Conservation (phyloP, 1,139 yeast genomes). For the Blastobotrys ciferrii region DNA sequence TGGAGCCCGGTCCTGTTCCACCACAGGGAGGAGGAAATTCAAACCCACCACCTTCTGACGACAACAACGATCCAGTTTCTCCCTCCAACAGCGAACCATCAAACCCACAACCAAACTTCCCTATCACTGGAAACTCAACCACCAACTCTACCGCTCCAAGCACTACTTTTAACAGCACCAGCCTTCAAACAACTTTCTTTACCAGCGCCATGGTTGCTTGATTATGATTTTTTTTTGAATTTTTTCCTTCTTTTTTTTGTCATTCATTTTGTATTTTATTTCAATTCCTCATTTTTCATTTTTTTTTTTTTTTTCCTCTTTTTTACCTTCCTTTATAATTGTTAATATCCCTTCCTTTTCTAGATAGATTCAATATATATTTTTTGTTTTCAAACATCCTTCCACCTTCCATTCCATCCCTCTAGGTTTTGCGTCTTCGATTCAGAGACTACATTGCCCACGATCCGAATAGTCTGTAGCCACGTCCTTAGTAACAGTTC, state of each 20-base stretch:
- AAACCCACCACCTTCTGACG: neutral
- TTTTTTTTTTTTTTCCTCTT: constrained; percentile 4
- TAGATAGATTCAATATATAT: neutral
- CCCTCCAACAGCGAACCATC: neutral
- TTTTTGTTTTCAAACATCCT: neutral
- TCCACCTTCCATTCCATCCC: neutral
- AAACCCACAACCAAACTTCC: constrained; percentile 1
- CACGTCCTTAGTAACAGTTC: too few species aligned
- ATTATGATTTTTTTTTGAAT: neutral
- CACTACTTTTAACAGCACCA: neutral
- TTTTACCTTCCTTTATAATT: neutral
- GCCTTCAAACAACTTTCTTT: neutral
- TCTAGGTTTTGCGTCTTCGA: neutral
- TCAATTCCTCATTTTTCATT: constrained; percentile 5
- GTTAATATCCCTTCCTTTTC: neutral
- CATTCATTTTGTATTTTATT: neutral
- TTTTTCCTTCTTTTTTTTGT: constrained; percentile 5
- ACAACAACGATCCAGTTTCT: neutral
- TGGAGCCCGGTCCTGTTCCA: neutral
- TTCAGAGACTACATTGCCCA: neutral
- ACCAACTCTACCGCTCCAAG: neutral
- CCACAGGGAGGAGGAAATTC: neutral
- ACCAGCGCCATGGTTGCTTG: neutral
- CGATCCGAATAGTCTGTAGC: too few species aligned
- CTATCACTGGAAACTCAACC: constrained; percentile 4